Percentiles rank a stretch among this genome's conserved stretches.
Conservation (phyloP, 352 stramenopile genomes). For the Phytophthora ramorum region DNA sequence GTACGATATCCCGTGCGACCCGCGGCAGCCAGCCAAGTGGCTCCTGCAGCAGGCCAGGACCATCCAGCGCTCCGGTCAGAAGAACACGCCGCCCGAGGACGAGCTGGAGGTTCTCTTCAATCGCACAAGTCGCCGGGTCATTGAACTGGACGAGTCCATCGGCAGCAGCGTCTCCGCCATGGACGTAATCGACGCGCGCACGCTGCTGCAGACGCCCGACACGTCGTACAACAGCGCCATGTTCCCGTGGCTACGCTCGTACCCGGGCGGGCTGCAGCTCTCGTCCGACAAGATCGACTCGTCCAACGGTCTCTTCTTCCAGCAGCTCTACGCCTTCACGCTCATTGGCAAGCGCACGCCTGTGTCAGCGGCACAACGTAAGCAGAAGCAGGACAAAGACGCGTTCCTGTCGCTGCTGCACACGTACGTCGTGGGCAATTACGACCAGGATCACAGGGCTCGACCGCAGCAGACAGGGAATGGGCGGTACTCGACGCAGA, state of each 20-base stretch:
- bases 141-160: slow-evolving; percentile 76
- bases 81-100: slow-evolving; percentile 47
- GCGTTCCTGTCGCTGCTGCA: slow-evolving; percentile 71
- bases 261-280: slow-evolving; percentile 55
- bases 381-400: slow-evolving; percentile 70
- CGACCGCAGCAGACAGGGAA: slow-evolving; percentile 17
- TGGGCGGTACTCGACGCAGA: slow-evolving; percentile 16
- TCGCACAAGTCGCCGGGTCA: slow-evolving; percentile 66
- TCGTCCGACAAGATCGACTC: slow-evolving; percentile 67
- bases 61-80: slow-evolving; percentile 71
- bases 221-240: slow-evolving; percentile 70
- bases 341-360: slow-evolving; percentile 72
- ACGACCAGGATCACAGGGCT: slow-evolving; percentile 44
- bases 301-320: slow-evolving; percentile 82
- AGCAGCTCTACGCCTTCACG: slow-evolving; percentile 85
- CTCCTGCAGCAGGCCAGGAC: slow-evolving; percentile 80
- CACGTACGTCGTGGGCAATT: slow-evolving; percentile 73
- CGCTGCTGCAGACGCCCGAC: slow-evolving; percentile 70
- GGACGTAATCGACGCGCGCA: slow-evolving; percentile 82
- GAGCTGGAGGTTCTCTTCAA: slow-evolving; percentile 88
- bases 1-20: slow-evolving; percentile 86
- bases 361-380: slow-evolving; percentile 47
- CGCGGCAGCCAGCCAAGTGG: slow-evolving; percentile 72
- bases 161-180: slow-evolving; percentile 68
- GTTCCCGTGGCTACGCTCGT: slow-evolving; percentile 81